A percentile compares a stretch with the other conserved stretches of the same genome.
Conservation (phyloP, 345 rosid genomes). For the Stellera chamaejasme region DNA sequence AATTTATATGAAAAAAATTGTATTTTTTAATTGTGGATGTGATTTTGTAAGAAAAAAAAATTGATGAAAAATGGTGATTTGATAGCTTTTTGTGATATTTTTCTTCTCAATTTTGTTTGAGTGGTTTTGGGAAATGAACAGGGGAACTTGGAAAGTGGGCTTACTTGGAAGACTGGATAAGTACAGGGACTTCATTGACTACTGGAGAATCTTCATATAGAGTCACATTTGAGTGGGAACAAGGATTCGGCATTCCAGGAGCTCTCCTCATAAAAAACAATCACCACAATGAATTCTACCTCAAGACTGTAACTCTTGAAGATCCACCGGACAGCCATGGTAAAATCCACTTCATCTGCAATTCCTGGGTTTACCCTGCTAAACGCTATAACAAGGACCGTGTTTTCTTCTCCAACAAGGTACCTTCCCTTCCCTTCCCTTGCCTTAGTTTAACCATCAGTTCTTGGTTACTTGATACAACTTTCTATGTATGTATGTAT, state of each 20-base stretch:
- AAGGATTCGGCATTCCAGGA: conserved; percentile 55
- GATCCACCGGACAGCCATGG: conserved; percentile 56
- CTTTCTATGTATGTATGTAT: background rate
- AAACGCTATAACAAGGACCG: conserved; percentile 39
- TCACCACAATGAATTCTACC: conserved; percentile 60
- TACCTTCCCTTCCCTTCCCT: conserved; percentile 3
- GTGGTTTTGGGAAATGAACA: no score
- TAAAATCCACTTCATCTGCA: conserved; percentile 59
- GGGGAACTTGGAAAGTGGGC: conserved; percentile 59
- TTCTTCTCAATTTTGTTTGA: no score
- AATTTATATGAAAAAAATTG: no score
- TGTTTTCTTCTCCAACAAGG: conserved; percentile 80
- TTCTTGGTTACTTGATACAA: no score
- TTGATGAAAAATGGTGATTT: no score
- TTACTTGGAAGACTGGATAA: conserved; percentile 43
- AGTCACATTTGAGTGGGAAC: conserved; percentile 48
- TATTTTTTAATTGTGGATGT: no score
- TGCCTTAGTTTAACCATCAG: background rate
- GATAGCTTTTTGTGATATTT: no score
- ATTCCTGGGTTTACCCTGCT: conserved; percentile 85
- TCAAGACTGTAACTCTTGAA: conserved; percentile 63
- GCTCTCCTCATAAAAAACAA: conserved; percentile 49
- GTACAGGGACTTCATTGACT: conserved; percentile 18
- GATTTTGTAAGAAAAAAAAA: no score
- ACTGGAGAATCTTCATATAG: conserved; percentile 47